phyloP scores from a whole-genome alignment of 192 early-diverging fungal genomes.

The Neocallimastix lanati region DNA sequence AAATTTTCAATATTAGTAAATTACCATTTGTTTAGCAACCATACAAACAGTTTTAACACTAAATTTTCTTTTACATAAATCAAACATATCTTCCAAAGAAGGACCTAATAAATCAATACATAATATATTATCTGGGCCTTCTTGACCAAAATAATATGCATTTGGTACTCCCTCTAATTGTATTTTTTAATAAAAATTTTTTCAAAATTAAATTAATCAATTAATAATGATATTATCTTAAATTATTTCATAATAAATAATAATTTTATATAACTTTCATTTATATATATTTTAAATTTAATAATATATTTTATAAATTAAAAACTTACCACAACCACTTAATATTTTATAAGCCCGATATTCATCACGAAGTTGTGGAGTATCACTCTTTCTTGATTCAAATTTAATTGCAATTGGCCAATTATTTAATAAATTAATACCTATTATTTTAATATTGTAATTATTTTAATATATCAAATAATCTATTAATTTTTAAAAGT shows the following conservation, averaged over 20 bases:
- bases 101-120: not conserved
- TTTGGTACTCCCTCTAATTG: slow-evolving; percentile 19
- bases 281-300: too few relatives aligned
- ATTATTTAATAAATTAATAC: slow-evolving; percentile 74
- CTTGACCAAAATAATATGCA: not conserved
- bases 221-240: too few relatives aligned
- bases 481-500: too few relatives aligned
- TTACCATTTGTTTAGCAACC: not conserved
- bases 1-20: too few relatives aligned
- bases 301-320: too few relatives aligned
- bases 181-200: too few relatives aligned
- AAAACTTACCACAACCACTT: slow-evolving; percentile 26
- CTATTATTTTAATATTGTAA: slow-evolving; percentile 10
- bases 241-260: too few relatives aligned
- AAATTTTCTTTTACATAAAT: not conserved
- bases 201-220: too few relatives aligned
- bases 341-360: slow-evolving; percentile 90
- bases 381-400: slow-evolving; percentile 87
- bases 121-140: not conserved
- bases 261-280: too few relatives aligned
- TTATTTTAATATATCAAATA: too few relatives aligned
- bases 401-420: slow-evolving; percentile 94
- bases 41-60: not conserved
- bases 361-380: slow-evolving; percentile 91
- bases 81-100: not conserved